Evolutionary conservation across 305 asterid species (phyloP).

Genomic region (Solanum hybrid): DNA sequence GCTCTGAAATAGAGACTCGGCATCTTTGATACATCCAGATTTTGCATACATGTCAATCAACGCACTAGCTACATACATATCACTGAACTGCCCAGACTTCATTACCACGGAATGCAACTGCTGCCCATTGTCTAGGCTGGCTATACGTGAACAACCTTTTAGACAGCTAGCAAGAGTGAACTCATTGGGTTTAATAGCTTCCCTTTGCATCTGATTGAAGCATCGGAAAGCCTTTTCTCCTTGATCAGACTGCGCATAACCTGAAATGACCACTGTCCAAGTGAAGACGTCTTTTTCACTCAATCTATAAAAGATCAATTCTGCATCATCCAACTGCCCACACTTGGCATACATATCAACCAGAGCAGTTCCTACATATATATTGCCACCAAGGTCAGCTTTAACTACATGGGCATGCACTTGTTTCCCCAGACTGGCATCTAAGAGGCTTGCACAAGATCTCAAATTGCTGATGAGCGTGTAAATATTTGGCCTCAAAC

Average conservation of each 20-base stretch:
- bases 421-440: slow-evolving; percentile 56
- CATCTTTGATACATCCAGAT: slow-evolving; percentile 64
- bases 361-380: slow-evolving; percentile 55
- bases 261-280: slow-evolving; percentile 57
- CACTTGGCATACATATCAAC: slow-evolving; percentile 77
- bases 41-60: slow-evolving; percentile 77
- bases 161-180: slow-evolving; percentile 71
- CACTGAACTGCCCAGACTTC: slow-evolving; percentile 42
- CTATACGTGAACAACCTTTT: slow-evolving; percentile 52
- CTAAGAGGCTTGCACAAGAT: slow-evolving; percentile 49
- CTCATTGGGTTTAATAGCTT: slow-evolving; percentile 52
- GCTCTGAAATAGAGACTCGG: slow-evolving; percentile 47
- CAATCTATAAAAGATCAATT: slow-evolving; percentile 44
- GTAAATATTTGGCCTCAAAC: slow-evolving; percentile 60
- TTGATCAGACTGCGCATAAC: slow-evolving; percentile 58
- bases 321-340: slow-evolving; percentile 44
- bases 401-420: slow-evolving; percentile 59
- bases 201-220: slow-evolving; percentile 66
- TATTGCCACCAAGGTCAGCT: slow-evolving; percentile 25
- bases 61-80: slow-evolving; percentile 52
- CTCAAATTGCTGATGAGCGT: slow-evolving; percentile 64
- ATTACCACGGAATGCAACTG: slow-evolving; percentile 59
- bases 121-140: slow-evolving; percentile 63
- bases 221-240: slow-evolving; percentile 52
- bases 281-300: slow-evolving; percentile 44